Evolutionary conservation across 2,329 filamentous ascomycete genomes (phyloP), one percentile per base, ranked within the genome.

Genomic region (Taxawa tesnikishii): DNA sequence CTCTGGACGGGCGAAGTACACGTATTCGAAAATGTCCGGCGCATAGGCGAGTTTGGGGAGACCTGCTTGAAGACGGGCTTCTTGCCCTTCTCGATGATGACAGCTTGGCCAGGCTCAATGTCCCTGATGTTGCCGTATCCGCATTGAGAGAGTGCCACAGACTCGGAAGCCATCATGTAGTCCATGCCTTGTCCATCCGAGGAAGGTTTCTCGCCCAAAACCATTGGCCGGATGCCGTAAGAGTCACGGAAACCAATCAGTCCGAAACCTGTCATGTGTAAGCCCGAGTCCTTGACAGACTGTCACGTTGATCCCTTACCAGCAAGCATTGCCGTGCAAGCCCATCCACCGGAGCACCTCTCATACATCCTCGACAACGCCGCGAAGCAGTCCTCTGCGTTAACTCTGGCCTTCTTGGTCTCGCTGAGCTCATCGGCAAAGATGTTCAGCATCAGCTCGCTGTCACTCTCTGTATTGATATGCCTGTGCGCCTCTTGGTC

Each of bases 91-190:
- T 79, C 67, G 40, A 92, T 77, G 49, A 92, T 84, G 39, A 92
- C 83, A 3, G 83, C 84, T 58, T 93, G 73, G 14, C 87, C 85
- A 0, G 85, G 84, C 33, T 78, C 60, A 41, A 94, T 81, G 48
- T 94, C 81, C 24, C 68, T 59, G 45, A 92, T 78, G 49, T 84
- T 67, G 19, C 57, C 65, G 60, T 90, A 93, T 11, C 83, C 83
- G 29, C 88, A 75, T 53, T 92, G 83, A 28, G 71, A 71, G 28
- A 94, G 63, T 6, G 84, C 85, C 30, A 94, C 75, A 6, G 80
- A 88, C 57, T 94, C 85, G 0, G 83, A 93, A 1, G 84, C 83
- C 63, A 94, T 73, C 70, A 93, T 84, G 62, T 92, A 94, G 56
- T 94, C 85, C 39, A 21, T 71, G 5, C 74, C 75, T 38, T 23